A percentile compares a stretch with the other conserved stretches of the same genome.
These are phyloP conservation scores for Orbilia blumenaviensis DNA, from an alignment of 2,329 filamentous ascomycete species.

Conservation along the genomic window DNA sequence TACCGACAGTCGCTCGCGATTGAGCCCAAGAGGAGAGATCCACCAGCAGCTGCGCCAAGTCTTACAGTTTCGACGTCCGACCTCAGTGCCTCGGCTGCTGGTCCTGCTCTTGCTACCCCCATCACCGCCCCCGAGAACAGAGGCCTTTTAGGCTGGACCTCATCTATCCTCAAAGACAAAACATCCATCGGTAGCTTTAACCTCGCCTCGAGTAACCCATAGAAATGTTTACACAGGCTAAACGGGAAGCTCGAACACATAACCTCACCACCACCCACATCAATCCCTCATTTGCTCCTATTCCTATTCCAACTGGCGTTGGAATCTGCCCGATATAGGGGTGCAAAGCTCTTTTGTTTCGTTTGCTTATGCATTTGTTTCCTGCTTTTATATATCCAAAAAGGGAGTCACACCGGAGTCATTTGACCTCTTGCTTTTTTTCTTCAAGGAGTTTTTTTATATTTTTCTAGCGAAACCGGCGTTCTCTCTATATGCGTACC, in stretches of 20 bases:
- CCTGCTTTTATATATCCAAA: slow-evolving; percentile 38
- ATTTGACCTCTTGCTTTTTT: slow-evolving; percentile 42
- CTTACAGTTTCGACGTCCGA: slow-evolving; percentile 37
- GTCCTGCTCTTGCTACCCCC: slow-evolving; percentile 52
- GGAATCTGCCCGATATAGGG: slow-evolving; percentile 7
- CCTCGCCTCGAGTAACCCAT: slow-evolving; percentile 50
- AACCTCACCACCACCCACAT: not conserved
- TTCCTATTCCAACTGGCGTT: slow-evolving; percentile 22
- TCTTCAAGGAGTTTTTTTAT: slow-evolving; percentile 36
- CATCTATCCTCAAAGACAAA: slow-evolving; percentile 61
- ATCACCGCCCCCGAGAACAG: slow-evolving; percentile 64
- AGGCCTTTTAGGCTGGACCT: slow-evolving; percentile 66
- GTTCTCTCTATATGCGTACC: slow-evolving; percentile 21
- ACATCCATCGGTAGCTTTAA: slow-evolving; percentile 59
- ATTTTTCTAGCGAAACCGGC: slow-evolving; percentile 45
- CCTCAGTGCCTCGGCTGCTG: slow-evolving; percentile 26
- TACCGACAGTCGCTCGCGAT: slow-evolving; percentile 86
- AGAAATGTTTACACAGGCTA: slow-evolving; percentile 37
- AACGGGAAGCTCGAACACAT: not conserved
- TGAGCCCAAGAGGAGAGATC: slow-evolving; percentile 73
- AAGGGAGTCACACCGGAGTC: slow-evolving; percentile 51
- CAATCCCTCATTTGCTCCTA: too few relatives aligned
- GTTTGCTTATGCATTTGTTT: not conserved
- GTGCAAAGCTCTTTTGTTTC: not conserved
- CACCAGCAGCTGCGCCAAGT: slow-evolving; percentile 58